Conservation (phyloP, 2,329 filamentous ascomycete species). For the Keithomyces neogunnii region DNA sequence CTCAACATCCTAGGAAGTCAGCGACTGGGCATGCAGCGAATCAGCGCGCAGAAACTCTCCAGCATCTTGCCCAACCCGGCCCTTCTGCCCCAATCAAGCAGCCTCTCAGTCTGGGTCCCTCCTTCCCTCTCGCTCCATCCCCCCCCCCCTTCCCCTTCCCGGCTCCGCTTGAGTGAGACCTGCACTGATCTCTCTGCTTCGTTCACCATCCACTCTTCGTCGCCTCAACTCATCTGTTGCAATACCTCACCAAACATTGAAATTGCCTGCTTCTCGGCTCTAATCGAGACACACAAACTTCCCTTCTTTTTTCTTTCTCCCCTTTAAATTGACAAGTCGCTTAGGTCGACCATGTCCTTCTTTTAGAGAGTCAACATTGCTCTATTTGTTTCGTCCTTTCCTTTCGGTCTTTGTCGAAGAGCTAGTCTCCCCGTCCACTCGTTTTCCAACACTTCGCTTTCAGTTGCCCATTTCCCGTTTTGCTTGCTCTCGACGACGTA, state of each 20-base stretch:
- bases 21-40: not conserved
- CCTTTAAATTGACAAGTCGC: conserved; percentile 1
- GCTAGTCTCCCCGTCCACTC: conserved; percentile 15
- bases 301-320: conserved; percentile 11
- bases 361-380: conserved; percentile 14
- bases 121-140: too few species aligned
- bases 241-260: conserved; percentile 10
- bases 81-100: too few species aligned
- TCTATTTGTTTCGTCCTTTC: conserved; percentile 9
- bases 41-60: not conserved
- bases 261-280: not conserved
- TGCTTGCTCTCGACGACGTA: not conserved
- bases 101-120: too few species aligned
- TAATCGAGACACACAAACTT: conserved; percentile 8
- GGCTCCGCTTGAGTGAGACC: conserved; percentile 11
- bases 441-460: conserved; percentile 10
- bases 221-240: conserved; percentile 1
- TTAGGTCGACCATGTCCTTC: conserved; percentile 27
- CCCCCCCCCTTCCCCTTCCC: not conserved
- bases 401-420: conserved; percentile 9
- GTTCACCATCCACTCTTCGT: conserved; percentile 2
- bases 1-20: not conserved
- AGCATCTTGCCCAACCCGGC: not conserved
- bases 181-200: conserved; percentile 9
- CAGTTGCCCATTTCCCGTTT: not conserved